These are phyloP conservation scores for Rhynchospora pubera DNA, from an alignment of 176 grass and related monocot genomes.

Conservation along the genomic window DNA sequence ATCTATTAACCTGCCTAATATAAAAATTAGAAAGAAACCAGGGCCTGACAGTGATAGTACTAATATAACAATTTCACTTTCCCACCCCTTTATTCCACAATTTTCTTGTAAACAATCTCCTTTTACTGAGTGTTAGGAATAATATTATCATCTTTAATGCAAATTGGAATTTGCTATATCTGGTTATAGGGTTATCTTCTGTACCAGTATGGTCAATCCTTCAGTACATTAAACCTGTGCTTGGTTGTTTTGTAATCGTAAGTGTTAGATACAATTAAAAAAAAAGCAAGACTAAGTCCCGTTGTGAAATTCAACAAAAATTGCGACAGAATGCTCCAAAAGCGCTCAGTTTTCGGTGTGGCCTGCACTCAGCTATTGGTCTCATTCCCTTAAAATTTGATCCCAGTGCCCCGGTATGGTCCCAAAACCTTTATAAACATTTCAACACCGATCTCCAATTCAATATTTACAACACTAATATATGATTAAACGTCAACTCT, in stretches of 20 bases:
- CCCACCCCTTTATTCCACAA: background rate
- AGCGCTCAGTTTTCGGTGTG: too few species aligned
- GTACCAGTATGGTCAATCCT: background rate
- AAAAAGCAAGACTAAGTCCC: too few species aligned
- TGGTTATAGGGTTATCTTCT: background rate
- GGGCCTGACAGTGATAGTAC: background rate
- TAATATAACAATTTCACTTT: background rate
- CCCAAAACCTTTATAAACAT: too few species aligned
- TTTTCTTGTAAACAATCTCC: background rate
- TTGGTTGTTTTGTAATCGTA: too few species aligned
- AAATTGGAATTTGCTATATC: background rate
- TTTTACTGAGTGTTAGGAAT: background rate
- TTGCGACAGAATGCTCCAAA: too few species aligned
- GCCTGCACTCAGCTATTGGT: too few species aligned
- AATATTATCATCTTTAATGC: background rate
- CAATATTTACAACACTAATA: background rate
- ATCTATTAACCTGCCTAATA: background rate
- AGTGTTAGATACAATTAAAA: too few species aligned
- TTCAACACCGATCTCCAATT: background rate
- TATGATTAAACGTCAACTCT: conserved; percentile 8
- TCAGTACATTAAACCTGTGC: background rate
- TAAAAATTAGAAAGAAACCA: background rate
- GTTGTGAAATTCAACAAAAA: too few species aligned
- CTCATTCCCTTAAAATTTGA: too few species aligned
- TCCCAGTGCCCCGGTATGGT: too few species aligned